Evolutionary conservation across 768 basidiomycete species (phyloP), one percentile per base, ranked within the genome.

Genomic region (Pisolithus microcarpus): DNA sequence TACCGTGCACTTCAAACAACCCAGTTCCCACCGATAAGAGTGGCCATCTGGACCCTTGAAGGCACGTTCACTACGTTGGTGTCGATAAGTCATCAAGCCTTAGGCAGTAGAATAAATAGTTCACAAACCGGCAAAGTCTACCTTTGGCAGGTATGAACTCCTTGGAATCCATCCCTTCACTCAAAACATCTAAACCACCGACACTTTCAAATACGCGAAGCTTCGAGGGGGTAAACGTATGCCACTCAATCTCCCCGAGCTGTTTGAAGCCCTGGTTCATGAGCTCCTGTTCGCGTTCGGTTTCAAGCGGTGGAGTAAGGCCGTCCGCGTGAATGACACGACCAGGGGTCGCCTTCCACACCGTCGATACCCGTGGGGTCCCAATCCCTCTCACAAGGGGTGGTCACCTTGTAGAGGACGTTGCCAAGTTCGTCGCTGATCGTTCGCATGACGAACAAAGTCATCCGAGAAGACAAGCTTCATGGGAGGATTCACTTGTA

Each of bases 201-300:
- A 26, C 36, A 34, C 24, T 34, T 8, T 34, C 52, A 31, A 48
- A 45, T 40, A 47, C 40, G 3, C 47, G 52, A 40, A 53, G 28
- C 16, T 47, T 47, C 31, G 52, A 53, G 24, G 52, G 34, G 21
- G 36, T 36, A 3, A 48, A 6, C 5, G 18, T 34, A 34, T 48
- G 40, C 52, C 52, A 53, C 24, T 53, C 52, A 26, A 53, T 53
- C 36, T 53, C 52, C 10, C 26, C 52, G 8, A 53, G 47, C 10
- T 47, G 47, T 18, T 26, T 43, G 43, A 53, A 53, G 9, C 38
- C 46, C n/a, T 42, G 21, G 23, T 50, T 21, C 15, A 43, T 42
- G n/a, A 43, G 40, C 31, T 18, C n/a, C 28, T 21, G 38, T 19
- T 39, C 38, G 7, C 4, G 38, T 8, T 18, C 13, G 8, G 21